Evolutionary conservation across 1,139 yeast genomes (phyloP).

Genomic region (Sugiyamaella xylanicola): DNA sequence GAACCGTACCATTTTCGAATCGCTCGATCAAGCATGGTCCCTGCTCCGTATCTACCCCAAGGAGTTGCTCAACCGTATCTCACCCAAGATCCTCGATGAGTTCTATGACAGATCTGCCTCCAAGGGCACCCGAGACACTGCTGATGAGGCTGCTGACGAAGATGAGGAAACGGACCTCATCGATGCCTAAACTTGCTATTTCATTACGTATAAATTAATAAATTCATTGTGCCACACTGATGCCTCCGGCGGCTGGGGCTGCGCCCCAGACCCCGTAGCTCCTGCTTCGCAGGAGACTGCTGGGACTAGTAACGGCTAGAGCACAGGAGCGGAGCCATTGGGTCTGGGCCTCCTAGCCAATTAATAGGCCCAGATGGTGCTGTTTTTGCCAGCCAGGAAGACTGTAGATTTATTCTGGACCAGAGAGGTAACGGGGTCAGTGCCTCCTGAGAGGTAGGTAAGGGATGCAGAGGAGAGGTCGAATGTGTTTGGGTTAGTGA

Average conservation of each 20-base stretch:
- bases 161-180: slow-evolving; percentile 48
- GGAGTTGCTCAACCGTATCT: slow-evolving; percentile 96
- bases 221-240: background rate
- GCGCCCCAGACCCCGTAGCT: background rate
- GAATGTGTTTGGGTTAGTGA: background rate
- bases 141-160: slow-evolving; percentile 44
- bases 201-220: slow-evolving; percentile 7
- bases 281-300: background rate
- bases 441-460: slow-evolving; percentile 4
- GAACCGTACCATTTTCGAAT: slow-evolving; percentile 89
- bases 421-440: slow-evolving; percentile 15
- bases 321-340: too few species aligned
- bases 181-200: slow-evolving; percentile 50
- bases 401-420: slow-evolving; percentile 3
- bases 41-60: slow-evolving; percentile 97
- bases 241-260: background rate
- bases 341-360: too few species aligned
- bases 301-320: too few species aligned
- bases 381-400: slow-evolving; percentile 24
- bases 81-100: slow-evolving; percentile 93
- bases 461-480: slow-evolving; percentile 4
- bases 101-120: slow-evolving; percentile 80
- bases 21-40: slow-evolving; percentile 98
- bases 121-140: slow-evolving; percentile 44
- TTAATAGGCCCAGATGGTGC: slow-evolving; percentile 12